Evolutionary conservation across 2,329 filamentous ascomycete species (phyloP).

Genomic region (Trichoderma polysporum): DNA sequence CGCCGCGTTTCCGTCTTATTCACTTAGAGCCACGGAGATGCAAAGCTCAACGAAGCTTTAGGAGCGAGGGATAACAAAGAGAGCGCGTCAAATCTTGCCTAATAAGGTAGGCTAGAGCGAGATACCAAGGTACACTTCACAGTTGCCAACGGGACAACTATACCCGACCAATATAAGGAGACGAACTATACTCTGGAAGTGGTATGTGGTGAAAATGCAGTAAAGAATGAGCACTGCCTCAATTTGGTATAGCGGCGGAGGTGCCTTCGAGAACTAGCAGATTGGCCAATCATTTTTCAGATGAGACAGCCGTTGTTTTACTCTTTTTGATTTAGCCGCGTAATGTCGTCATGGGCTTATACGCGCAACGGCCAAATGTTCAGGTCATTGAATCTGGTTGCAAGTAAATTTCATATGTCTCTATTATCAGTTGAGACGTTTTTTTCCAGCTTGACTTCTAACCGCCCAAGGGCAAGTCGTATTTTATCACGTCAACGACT

Average conservation of each 20-base stretch:
- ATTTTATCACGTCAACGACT: too few relatives aligned
- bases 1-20: not conserved
- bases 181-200: not conserved
- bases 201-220: not conserved
- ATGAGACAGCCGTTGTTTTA: not conserved
- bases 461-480: too few relatives aligned
- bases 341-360: too few relatives aligned
- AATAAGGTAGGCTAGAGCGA: not conserved
- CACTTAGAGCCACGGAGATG: not conserved
- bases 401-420: too few relatives aligned
- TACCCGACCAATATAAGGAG: not conserved
- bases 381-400: too few relatives aligned
- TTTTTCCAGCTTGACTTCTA: too few relatives aligned
- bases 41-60: not conserved
- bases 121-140: not conserved
- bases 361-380: too few relatives aligned
- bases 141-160: not conserved
- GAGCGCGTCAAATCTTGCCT: not conserved
- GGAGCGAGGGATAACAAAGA: not conserved
- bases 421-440: too few relatives aligned
- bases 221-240: not conserved
- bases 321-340: not conserved
- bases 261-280: not conserved
- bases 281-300: not conserved
- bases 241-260: not conserved